These are phyloP conservation scores for Salix dunnii DNA, from an alignment of 345 rosid genomes.

Conservation along the genomic window DNA sequence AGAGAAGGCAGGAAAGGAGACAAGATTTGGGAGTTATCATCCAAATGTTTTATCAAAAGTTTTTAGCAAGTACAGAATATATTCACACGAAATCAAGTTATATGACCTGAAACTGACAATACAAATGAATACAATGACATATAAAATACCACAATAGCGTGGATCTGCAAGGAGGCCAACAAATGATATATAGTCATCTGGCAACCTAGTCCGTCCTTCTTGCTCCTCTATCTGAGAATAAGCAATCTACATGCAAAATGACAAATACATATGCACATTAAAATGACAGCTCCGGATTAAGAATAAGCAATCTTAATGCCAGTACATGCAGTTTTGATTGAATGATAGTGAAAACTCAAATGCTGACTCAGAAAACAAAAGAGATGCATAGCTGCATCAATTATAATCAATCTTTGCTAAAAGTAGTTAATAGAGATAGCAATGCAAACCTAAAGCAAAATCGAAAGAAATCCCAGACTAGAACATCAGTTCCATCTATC, in stretches of 20 bases:
- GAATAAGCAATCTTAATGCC: neutral
- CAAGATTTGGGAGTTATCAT: neutral
- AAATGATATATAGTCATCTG: slow-evolving; percentile 83
- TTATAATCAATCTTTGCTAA: neutral
- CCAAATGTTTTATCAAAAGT: neutral
- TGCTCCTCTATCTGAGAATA: slow-evolving; percentile 84
- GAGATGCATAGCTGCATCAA: neutral
- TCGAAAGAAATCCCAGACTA: neutral
- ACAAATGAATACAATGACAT: slow-evolving; percentile 34
- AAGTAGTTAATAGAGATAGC: neutral
- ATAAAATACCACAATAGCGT: slow-evolving; percentile 83
- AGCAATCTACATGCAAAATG: slow-evolving; percentile 57
- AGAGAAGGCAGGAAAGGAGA: neutral
- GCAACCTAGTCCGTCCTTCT: slow-evolving; percentile 61
- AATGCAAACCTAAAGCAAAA: neutral
- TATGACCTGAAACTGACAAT: slow-evolving; percentile 15
- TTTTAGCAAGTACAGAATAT: slow-evolving; percentile 2
- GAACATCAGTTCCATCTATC: neutral
- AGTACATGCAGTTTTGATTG: neutral
- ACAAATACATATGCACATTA: neutral
- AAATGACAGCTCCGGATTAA: neutral
- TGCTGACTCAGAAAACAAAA: neutral
- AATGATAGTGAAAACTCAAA: neutral
- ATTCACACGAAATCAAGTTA: slow-evolving; percentile 14
- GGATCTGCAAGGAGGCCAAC: slow-evolving; percentile 96